These are phyloP conservation scores for Cymbopogon citratus DNA, from an alignment of 176 grass and related monocot genomes.

Conservation along the genomic window DNA sequence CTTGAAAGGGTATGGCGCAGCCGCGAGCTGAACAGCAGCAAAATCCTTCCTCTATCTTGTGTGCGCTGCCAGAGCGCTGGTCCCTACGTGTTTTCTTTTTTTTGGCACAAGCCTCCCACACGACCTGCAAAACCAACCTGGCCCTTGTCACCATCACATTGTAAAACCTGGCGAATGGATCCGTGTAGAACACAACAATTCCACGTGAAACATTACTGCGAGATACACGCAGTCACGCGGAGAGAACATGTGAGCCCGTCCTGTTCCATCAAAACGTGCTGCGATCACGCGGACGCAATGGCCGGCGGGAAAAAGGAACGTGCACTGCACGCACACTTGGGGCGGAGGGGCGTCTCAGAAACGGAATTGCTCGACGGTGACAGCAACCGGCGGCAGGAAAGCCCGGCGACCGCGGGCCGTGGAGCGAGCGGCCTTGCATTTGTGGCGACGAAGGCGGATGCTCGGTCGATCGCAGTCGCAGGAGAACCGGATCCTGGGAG, in stretches of 20 bases:
- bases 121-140: background rate
- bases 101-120: background rate
- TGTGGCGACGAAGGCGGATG: constrained; percentile 5
- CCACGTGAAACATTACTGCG: background rate
- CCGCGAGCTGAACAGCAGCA: background rate
- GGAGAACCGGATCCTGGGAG: constrained; percentile 23
- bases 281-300: background rate
- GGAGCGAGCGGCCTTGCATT: too few species aligned
- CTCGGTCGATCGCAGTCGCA: background rate
- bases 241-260: background rate
- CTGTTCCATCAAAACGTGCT: background rate
- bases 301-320: background rate
- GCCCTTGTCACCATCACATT: too few species aligned
- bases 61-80: background rate
- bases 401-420: background rate
- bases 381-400: constrained; percentile 21
- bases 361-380: constrained; percentile 25
- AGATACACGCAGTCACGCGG: background rate
- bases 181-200: background rate
- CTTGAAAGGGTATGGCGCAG: background rate
- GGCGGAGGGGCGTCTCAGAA: background rate
- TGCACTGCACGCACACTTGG: background rate
- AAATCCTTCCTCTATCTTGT: background rate
- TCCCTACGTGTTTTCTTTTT: background rate
- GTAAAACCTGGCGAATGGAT: background rate